Evolutionary conservation across 2,329 filamentous ascomycete genomes (phyloP).

Genomic region (Cryphonectria naterciae): DNA sequence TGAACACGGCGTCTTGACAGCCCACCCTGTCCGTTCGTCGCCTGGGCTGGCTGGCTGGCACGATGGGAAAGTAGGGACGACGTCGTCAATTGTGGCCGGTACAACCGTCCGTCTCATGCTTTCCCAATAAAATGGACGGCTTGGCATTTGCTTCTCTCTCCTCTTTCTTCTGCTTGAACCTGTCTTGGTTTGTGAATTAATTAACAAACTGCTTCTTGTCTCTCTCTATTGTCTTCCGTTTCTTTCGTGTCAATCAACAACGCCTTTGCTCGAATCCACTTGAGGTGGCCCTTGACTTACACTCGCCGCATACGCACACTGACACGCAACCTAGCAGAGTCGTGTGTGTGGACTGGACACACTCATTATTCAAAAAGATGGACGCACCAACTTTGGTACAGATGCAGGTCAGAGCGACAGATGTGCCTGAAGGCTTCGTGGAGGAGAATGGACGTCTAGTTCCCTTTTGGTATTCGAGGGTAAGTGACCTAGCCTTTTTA

Average conservation of each 20-base stretch:
- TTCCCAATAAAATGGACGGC: slow-evolving; percentile 21
- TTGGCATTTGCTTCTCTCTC: not conserved
- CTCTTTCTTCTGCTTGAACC: not conserved
- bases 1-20: not conserved
- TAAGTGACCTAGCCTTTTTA: slow-evolving; percentile 31
- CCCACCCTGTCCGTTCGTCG: not conserved
- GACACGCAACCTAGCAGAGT: not conserved
- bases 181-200: not conserved
- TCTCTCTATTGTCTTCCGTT: slow-evolving; percentile 12
- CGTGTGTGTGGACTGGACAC: not conserved
- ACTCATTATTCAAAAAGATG: slow-evolving; percentile 3
- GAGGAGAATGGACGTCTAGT: slow-evolving; percentile 38
- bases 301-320: not conserved
- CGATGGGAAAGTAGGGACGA: slow-evolving; percentile 16
- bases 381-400: slow-evolving; percentile 21
- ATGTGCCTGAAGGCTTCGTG: slow-evolving; percentile 33
- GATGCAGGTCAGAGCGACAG: slow-evolving; percentile 16
- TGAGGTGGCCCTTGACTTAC: too few relatives aligned
- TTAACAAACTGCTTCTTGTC: slow-evolving; percentile 4
- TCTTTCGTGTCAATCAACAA: not conserved
- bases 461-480: slow-evolving; percentile 46
- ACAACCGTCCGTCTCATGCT: not conserved
- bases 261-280: not conserved
- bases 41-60: not conserved
- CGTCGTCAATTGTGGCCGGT: slow-evolving; percentile 9